Base-by-base conservation (phyloP, 345 rosid genomes). In the Hirschfeldia incana region DNA sequence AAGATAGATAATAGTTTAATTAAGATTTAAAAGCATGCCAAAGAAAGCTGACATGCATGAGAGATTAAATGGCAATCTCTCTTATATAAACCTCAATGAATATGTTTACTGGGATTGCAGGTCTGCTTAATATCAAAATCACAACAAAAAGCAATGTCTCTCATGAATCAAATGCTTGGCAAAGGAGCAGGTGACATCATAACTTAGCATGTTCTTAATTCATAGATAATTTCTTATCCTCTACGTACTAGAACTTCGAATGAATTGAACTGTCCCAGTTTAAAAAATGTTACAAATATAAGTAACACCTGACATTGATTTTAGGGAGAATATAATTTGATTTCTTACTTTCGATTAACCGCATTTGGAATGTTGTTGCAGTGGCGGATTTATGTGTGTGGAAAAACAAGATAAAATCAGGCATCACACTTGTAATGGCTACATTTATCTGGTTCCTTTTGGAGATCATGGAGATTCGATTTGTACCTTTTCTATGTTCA, bases 171-270 rank as follows among this genome's bases (percentile, higher is more conserved):
- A 71, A 65, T 70, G 29, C 46, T 65, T 64, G 76, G 76, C 46
- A 0, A 71, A 71, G 76, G 81, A 71, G 51, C 76, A 71, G 76
- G 81, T 78, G 3, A 77, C 64, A 49, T 76, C 63, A 76, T 44
- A 5, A 29, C n/a, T 67, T 44, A 12, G 33, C 36, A 44, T 60
- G 27, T 60, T 60, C 8, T 4, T 6, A 6, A 63, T 13, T 5
- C 30, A 30, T n/a, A 15, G 1, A 53, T 53, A 15, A 7, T 10
- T 34, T 75, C 29, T 11, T 67, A 26, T 66, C 67, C 8, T 75
- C 8, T 67, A 9, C n/a, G 2, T 53, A 53, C 60, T 53, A 53
- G 27, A 27, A 53, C 60, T 51, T 51, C 16, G 60, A 53, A 62
- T 44, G 60, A 29, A 73, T 44, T 36, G 10, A 57, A 7, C 6